Percentiles rank a stretch among this genome's conserved stretches.
Evolutionary conservation across 2,329 filamentous ascomycete species (phyloP).

Genomic region (Cladosporium phlei): DNA sequence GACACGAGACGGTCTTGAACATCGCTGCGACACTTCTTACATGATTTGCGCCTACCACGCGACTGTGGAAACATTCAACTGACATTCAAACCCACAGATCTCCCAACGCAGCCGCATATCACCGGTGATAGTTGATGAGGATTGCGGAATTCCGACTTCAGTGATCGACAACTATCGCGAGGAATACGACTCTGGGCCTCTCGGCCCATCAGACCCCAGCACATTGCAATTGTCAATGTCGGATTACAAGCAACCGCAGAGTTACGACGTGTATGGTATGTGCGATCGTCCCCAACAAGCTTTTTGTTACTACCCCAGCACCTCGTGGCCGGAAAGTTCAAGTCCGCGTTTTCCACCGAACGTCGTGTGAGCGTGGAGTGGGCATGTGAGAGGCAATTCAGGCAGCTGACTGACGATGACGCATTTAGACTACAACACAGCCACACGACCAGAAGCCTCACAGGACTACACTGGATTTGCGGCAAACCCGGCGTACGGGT

Average conservation of each 20-base stretch:
- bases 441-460: conserved; percentile 57
- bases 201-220: conserved; percentile 44
- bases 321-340: conserved; percentile 9
- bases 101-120: conserved; percentile 16
- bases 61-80: not conserved
- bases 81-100: conserved; percentile 5
- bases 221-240: conserved; percentile 65
- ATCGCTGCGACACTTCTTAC: not conserved
- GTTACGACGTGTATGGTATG: conserved; percentile 78
- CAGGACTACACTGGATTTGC: conserved; percentile 45
- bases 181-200: conserved; percentile 46
- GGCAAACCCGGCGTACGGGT: conserved; percentile 45
- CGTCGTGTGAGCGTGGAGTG: conserved; percentile 21
- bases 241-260: conserved; percentile 71
- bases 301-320: not conserved
- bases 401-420: conserved; percentile 43
- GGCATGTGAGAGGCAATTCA: conserved; percentile 26
- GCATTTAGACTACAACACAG: conserved; percentile 53
- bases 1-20: conserved; percentile 13
- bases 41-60: conserved; percentile 10
- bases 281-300: conserved; percentile 25
- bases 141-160: conserved; percentile 30
- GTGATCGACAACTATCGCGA: conserved; percentile 28
- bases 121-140: conserved; percentile 33
- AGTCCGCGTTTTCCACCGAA: conserved; percentile 9